Evolutionary conservation across 768 basidiomycete genomes (phyloP).

Genomic region (Termitomyces sp.): DNA sequence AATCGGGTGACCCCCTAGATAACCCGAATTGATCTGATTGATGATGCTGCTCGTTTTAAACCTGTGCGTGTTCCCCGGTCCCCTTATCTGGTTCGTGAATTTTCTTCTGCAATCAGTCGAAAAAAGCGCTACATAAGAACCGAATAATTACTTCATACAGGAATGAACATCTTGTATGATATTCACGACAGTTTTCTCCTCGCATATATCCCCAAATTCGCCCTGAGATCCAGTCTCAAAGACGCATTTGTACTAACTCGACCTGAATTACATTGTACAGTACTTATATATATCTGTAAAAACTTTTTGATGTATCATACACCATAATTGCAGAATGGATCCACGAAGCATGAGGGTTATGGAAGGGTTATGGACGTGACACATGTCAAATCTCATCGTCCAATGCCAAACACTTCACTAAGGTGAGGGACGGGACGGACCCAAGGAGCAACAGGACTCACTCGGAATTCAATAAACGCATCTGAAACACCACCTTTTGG

Average conservation of each 20-base stretch:
- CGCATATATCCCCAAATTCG: too few species aligned
- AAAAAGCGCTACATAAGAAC: conserved; percentile 7
- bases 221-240: too few species aligned
- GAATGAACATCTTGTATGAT: too few species aligned
- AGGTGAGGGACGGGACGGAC: neutral
- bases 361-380: too few species aligned
- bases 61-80: too few species aligned
- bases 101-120: neutral
- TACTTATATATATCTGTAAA: neutral
- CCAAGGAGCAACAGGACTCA: conserved; percentile 29
- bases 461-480: conserved; percentile 86
- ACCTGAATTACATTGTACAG: neutral
- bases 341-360: neutral
- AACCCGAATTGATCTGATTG: too few species aligned
- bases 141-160: conserved; percentile 13
- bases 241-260: too few species aligned
- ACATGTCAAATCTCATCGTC: conserved; percentile 25
- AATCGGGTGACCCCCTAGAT: too few species aligned
- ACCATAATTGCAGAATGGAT: neutral
- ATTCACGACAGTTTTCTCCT: neutral
- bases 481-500: conserved; percentile 35
- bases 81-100: conserved; percentile 10
- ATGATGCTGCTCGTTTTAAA: too few species aligned
- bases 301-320: neutral
- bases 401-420: conserved; percentile 34